phyloP scores from a whole-genome alignment of 768 basidiomycete genomes.

The Russula earlei region DNA sequence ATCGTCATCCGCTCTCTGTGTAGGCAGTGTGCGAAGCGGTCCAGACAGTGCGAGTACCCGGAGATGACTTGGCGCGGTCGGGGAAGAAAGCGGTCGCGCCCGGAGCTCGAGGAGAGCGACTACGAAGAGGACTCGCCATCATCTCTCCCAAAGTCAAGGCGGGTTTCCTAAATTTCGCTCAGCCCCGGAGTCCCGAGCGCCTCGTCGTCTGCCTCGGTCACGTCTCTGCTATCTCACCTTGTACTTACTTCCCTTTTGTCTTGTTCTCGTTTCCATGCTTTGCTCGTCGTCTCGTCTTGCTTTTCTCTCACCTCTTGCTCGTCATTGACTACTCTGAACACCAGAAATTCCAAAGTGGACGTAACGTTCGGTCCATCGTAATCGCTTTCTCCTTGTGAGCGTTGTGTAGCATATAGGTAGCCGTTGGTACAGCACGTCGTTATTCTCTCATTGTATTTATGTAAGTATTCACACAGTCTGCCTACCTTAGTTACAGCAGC shows the following conservation, averaged over 20 bases:
- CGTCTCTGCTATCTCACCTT: background rate
- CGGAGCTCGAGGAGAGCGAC: slow-evolving; percentile 1
- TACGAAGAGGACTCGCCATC: background rate
- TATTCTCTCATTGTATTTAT: slow-evolving; percentile 5
- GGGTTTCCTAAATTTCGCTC: background rate
- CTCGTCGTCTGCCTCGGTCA: background rate
- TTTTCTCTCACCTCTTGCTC: background rate
- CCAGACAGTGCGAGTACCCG: slow-evolving; percentile 10
- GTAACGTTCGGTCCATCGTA: background rate
- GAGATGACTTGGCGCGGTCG: slow-evolving; percentile 18
- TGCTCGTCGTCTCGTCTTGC: background rate
- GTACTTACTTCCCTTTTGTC: background rate
- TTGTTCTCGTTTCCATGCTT: background rate
- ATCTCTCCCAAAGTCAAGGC: background rate
- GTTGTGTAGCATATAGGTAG: slow-evolving; percentile 6
- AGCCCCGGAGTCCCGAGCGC: too few species aligned
- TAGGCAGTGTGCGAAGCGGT: slow-evolving; percentile 15
- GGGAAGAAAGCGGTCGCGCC: slow-evolving; percentile 1
- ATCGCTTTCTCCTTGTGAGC: slow-evolving; percentile 6
- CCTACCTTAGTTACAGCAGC: background rate
- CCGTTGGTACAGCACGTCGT: background rate
- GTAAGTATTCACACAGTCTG: slow-evolving; percentile 4
- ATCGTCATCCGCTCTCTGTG: background rate
- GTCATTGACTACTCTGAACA: background rate
- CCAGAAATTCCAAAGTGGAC: background rate